A percentile compares a stretch with the other conserved stretches of the same genome.
phyloP scores from a whole-genome alignment of 805 yeast species.

The Brettanomyces naardenensis region DNA sequence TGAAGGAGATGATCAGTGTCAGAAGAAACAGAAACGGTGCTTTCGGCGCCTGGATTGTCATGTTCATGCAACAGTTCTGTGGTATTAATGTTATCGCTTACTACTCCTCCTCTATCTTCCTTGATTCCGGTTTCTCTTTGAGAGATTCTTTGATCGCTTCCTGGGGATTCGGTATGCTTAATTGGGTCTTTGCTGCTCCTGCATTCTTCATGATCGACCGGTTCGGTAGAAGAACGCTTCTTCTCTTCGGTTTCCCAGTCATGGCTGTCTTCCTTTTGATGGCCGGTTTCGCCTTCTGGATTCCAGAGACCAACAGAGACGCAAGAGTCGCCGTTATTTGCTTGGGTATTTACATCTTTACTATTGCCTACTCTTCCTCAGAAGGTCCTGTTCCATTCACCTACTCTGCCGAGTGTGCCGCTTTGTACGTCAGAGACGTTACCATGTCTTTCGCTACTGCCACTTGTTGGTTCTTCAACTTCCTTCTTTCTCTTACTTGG shows the following conservation, averaged over 20 bases:
- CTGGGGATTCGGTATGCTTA: constrained; percentile 79
- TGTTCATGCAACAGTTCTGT: constrained; percentile 89
- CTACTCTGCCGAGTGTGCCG: constrained; percentile 79
- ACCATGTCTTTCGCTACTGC: constrained; percentile 79
- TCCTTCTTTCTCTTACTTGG: constrained; percentile 72
- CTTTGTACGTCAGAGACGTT: constrained; percentile 68
- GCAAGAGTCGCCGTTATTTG: constrained; percentile 63
- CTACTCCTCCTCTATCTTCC: constrained; percentile 72
- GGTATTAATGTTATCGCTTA: constrained; percentile 86
- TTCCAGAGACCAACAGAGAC: constrained; percentile 33
- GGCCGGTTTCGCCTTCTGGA: constrained; percentile 69
- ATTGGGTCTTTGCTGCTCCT: constrained; percentile 58
- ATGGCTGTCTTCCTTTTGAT: constrained; percentile 53
- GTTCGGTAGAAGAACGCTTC: constrained; percentile 58
- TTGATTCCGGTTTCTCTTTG: constrained; percentile 55
- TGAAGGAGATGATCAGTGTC: constrained; percentile 54
- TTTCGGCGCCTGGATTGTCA: constrained; percentile 70
- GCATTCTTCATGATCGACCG: constrained; percentile 52
- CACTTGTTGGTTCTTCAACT: constrained; percentile 68
- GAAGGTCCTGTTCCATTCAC: constrained; percentile 90
- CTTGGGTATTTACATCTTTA: constrained; percentile 65
- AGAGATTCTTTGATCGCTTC: constrained; percentile 67
- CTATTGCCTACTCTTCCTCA: constrained; percentile 72
- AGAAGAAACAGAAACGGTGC: constrained; percentile 83
- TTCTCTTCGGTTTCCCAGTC: constrained; percentile 52